Evolutionary conservation across 805 yeast genomes (phyloP).

Genomic region (Kodamaea kaohsiungensis): DNA sequence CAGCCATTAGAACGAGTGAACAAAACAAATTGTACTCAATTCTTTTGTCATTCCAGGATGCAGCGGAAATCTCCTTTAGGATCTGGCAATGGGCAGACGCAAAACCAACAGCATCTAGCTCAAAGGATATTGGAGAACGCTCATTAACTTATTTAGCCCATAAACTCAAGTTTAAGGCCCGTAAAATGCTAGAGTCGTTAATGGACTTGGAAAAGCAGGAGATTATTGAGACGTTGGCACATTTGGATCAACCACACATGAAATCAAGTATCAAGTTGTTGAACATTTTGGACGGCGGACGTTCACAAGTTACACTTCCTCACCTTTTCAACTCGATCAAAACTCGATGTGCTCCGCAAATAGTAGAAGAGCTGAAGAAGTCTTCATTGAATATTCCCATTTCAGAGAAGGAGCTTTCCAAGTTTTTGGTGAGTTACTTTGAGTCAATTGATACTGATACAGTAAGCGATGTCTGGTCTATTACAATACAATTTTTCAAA

Average conservation of each 20-base stretch:
- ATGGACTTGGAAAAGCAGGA: slow-evolving; percentile 72
- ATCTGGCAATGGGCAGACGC: slow-evolving; percentile 75
- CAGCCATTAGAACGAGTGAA: slow-evolving; percentile 49
- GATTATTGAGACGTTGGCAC: slow-evolving; percentile 65
- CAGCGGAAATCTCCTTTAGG: slow-evolving; percentile 52
- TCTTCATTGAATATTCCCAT: slow-evolving; percentile 52
- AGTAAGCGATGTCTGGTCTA: slow-evolving; percentile 75
- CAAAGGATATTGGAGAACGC: slow-evolving; percentile 10
- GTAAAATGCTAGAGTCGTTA: slow-evolving; percentile 62
- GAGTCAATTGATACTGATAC: slow-evolving; percentile 71
- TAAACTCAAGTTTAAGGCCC: slow-evolving; percentile 67
- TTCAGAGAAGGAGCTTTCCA: slow-evolving; percentile 44
- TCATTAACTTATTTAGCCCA: slow-evolving; percentile 45
- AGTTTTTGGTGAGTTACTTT: slow-evolving; percentile 62
- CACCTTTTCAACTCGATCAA: slow-evolving; percentile 57
- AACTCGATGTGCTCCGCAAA: slow-evolving; percentile 43
- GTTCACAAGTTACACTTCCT: slow-evolving; percentile 74
- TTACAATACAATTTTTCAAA: slow-evolving; percentile 57
- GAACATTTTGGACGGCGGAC: slow-evolving; percentile 83
- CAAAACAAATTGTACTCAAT: slow-evolving; percentile 57
- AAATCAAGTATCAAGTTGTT: slow-evolving; percentile 50
- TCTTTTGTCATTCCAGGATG: slow-evolving; percentile 62
- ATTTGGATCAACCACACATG: slow-evolving; percentile 23
- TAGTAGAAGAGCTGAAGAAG: slow-evolving; percentile 30
- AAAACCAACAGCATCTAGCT: slow-evolving; percentile 10